Evolutionary conservation across 495 filamentous ascomycete genomes (phyloP).

Genomic region (Lophium mytilinum): DNA sequence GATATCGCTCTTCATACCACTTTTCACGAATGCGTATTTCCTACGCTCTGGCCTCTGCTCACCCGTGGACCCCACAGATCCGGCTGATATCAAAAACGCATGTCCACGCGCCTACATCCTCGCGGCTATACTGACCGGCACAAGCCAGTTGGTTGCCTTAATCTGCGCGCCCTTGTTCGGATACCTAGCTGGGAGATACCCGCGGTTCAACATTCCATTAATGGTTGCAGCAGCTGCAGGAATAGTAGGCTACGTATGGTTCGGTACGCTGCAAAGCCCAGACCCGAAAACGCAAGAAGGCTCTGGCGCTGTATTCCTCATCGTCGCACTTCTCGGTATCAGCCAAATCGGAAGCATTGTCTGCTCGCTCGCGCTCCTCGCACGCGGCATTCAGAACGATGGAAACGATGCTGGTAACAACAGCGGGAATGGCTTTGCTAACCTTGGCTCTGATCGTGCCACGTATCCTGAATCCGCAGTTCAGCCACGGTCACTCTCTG

Average conservation of each 20-base stretch:
- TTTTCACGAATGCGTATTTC: conserved; percentile 87
- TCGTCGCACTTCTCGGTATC: conserved; percentile 71
- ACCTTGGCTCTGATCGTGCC: background rate
- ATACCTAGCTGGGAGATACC: conserved; percentile 57
- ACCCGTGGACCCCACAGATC: conserved; percentile 38
- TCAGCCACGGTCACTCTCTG: conserved; percentile 4
- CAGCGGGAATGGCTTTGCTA: background rate
- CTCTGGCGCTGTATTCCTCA: conserved; percentile 58
- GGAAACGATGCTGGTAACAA: conserved; percentile 37
- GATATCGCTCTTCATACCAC: conserved; percentile 86
- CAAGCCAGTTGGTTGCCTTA: conserved; percentile 78
- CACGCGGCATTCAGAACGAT: conserved; percentile 57
- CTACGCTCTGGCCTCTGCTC: conserved; percentile 70
- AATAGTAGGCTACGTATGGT: conserved; percentile 63
- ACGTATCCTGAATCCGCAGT: background rate
- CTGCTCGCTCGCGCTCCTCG: conserved; percentile 78
- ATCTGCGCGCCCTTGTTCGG: conserved; percentile 82
- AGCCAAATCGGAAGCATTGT: conserved; percentile 95
- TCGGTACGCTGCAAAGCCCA: conserved; percentile 63
- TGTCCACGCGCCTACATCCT: conserved; percentile 80
- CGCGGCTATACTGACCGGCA: conserved; percentile 74
- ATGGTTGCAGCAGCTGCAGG: conserved; percentile 62
- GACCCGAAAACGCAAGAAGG: conserved; percentile 56
- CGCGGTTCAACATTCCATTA: conserved; percentile 62
- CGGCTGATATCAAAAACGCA: conserved; percentile 62